phyloP scores from a whole-genome alignment of 176 grass and related monocot species.

The Lolium multiflorum region DNA sequence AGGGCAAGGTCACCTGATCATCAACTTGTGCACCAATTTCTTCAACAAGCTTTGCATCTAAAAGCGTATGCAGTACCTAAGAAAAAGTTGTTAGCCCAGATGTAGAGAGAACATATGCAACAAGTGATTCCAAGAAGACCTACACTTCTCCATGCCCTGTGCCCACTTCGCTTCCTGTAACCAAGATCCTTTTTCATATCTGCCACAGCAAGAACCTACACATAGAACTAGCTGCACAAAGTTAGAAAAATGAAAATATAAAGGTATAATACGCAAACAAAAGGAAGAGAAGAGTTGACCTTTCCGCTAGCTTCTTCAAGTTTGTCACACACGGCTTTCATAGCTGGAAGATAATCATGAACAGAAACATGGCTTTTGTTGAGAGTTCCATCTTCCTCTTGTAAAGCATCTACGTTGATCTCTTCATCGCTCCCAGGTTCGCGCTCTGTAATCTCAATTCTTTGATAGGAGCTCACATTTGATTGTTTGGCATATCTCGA shows the following conservation, averaged over 20 bases:
- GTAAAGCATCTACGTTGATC: conserved; percentile 28
- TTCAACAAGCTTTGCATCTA: conserved; percentile 75
- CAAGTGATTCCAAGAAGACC: conserved; percentile 45
- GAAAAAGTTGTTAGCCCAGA: conserved; percentile 31
- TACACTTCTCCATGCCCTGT: conserved; percentile 93
- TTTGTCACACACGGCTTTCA: conserved; percentile 91
- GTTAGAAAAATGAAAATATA: conserved; percentile 41
- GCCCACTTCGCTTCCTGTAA: conserved; percentile 66
- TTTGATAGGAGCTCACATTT: conserved; percentile 40
- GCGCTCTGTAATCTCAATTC: conserved; percentile 73
- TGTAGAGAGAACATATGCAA: conserved; percentile 29
- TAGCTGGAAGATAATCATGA: conserved; percentile 81
- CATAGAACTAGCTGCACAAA: conserved; percentile 17
- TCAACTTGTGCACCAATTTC: conserved; percentile 71
- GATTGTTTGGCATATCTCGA: conserved; percentile 71
- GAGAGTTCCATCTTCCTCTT: conserved; percentile 40
- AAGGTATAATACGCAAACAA: conserved; percentile 13
- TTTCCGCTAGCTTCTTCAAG: conserved; percentile 88
- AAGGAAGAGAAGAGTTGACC: conserved; percentile 40
- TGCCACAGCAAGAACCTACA: conserved; percentile 81
- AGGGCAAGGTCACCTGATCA: conserved; percentile 51
- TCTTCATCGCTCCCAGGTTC: conserved; percentile 52
- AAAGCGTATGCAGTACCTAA: conserved; percentile 81
- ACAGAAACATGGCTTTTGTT: conserved; percentile 64
- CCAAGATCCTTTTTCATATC: conserved; percentile 81